These are phyloP conservation scores for Xylaria sp. DNA, from an alignment of 2,329 filamentous ascomycete species.

Conservation along the genomic window DNA sequence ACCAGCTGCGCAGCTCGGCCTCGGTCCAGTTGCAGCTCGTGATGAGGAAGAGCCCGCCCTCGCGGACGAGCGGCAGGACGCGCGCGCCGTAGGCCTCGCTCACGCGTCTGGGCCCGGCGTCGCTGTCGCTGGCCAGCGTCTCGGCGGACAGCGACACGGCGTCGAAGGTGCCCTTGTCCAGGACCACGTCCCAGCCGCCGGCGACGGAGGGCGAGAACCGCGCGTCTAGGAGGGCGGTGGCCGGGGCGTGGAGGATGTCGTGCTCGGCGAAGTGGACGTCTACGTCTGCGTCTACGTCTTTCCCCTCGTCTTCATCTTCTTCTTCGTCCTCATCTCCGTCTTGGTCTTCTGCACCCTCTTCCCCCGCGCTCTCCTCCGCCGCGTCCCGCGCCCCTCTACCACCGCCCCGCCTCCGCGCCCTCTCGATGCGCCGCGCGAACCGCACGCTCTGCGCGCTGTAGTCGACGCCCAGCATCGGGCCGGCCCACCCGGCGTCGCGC, in stretches of 20 bases:
- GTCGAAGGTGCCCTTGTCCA: slow-evolving; percentile 99
- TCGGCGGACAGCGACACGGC: slow-evolving; percentile 79
- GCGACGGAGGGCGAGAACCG: slow-evolving; percentile 12
- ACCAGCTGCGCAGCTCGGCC: slow-evolving; percentile 81
- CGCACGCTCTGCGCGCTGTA: slow-evolving; percentile 78
- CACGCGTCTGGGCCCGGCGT: slow-evolving; percentile 58
- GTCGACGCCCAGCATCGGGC: slow-evolving; percentile 83
- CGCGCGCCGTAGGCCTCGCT: slow-evolving; percentile 77
- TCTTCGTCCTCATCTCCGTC: slow-evolving; percentile 16
- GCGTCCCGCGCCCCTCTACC: slow-evolving; percentile 22
- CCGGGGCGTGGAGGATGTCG: slow-evolving; percentile 62
- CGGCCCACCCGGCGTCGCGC: slow-evolving; percentile 67
- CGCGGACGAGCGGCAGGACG: slow-evolving; percentile 70
- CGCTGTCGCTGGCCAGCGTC: slow-evolving; percentile 23
- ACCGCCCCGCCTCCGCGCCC: slow-evolving; percentile 34
- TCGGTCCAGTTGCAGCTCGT: slow-evolving; percentile 99
- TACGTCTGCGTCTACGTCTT: slow-evolving; percentile 19
- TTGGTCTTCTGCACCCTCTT: slow-evolving; percentile 22
- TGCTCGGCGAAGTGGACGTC: slow-evolving; percentile 58
- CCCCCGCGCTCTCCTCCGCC: background rate
- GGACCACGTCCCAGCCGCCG: slow-evolving; percentile 80
- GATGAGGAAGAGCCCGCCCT: slow-evolving; percentile 76
- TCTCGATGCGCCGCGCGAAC: slow-evolving; percentile 71
- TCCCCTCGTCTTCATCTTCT: slow-evolving; percentile 16
- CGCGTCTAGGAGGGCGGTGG: slow-evolving; percentile 43